phyloP scores from a whole-genome alignment of 2,329 filamentous ascomycete genomes.

The Eutypa lata region DNA sequence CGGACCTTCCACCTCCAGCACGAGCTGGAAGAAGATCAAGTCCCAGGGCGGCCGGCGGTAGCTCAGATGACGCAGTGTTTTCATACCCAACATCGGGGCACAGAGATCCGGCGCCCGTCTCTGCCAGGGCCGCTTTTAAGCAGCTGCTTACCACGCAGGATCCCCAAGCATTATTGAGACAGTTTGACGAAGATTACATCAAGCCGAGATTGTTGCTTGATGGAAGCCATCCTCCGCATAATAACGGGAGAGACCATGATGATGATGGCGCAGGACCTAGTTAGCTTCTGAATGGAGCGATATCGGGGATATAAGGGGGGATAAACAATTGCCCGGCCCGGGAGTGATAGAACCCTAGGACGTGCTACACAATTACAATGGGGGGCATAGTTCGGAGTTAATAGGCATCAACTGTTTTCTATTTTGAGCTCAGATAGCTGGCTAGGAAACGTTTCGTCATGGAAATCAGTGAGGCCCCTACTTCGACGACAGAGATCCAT shows the following conservation, averaged over 20 bases:
- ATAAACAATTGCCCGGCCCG: background rate
- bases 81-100: slow-evolving; percentile 33
- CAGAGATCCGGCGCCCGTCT: slow-evolving; percentile 46
- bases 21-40: slow-evolving; percentile 23
- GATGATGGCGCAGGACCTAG: slow-evolving; percentile 4
- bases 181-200: slow-evolving; percentile 93
- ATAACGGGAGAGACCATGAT: slow-evolving; percentile 24
- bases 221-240: slow-evolving; percentile 42
- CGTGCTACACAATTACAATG: background rate
- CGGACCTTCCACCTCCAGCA: slow-evolving; percentile 63
- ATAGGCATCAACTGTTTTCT: background rate
- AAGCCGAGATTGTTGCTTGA: slow-evolving; percentile 88
- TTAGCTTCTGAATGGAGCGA: background rate
- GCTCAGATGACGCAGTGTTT: slow-evolving; percentile 29
- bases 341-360: background rate
- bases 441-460: background rate
- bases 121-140: slow-evolving; percentile 71
- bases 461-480: background rate
- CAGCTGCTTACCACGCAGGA: slow-evolving; percentile 84
- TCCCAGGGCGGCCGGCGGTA: slow-evolving; percentile 32
- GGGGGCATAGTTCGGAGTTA: background rate
- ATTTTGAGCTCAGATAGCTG: background rate
- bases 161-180: slow-evolving; percentile 83
- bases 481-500: too few species aligned
- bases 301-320: background rate